Evolutionary conservation across 73 alveolate genomes (phyloP).

Genomic region (Blepharisma stoltei): DNA sequence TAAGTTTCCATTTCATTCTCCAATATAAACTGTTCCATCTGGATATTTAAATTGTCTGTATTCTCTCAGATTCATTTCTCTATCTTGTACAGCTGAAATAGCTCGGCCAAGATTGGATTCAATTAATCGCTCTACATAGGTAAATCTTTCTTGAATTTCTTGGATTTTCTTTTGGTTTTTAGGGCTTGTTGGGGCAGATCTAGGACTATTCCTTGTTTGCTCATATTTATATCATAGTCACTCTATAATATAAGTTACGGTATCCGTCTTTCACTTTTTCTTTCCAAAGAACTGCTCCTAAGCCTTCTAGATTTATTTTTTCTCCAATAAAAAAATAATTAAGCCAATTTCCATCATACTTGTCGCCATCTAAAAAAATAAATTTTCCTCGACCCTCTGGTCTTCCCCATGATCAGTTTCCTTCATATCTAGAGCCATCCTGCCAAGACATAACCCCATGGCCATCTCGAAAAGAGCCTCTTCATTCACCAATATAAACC

Average conservation of each 20-base stretch:
- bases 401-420: constrained; percentile 35
- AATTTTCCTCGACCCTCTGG: constrained; percentile 53
- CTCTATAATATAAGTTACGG: background rate
- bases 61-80: background rate
- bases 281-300: constrained; percentile 15
- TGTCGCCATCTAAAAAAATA: constrained; percentile 16
- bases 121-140: no score
- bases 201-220: background rate
- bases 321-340: background rate
- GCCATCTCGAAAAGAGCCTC: constrained; percentile 42
- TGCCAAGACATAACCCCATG: constrained; percentile 45
- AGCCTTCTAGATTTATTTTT: background rate
- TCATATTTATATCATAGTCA: constrained; percentile 2
- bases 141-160: constrained; percentile 1
- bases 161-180: background rate
- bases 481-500: background rate
- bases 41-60: background rate
- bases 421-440: constrained; percentile 48
- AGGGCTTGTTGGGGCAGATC: constrained; percentile 12
- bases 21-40: constrained; percentile 48
- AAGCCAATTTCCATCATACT: background rate
- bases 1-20: constrained; percentile 51
- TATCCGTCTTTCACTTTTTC: constrained; percentile 18
- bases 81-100: background rate
- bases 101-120: background rate